A percentile compares a stretch with the other conserved stretches of the same genome.
Conservation (phyloP, 2,329 filamentous ascomycete genomes). For the Aspergillus fumigatiaffinis region DNA sequence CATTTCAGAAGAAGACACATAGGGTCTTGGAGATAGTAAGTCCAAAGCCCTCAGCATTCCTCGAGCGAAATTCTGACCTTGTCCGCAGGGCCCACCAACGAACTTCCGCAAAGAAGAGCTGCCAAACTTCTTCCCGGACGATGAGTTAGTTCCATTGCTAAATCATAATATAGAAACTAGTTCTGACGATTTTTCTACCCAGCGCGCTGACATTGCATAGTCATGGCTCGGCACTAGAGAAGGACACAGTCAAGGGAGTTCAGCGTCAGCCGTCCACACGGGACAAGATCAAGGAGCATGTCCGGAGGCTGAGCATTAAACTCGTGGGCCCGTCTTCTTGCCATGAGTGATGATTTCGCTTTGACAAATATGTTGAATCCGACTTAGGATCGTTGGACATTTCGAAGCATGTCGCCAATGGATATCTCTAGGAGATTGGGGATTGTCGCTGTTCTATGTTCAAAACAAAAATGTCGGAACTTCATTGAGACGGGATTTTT, state of each 20-base stretch:
- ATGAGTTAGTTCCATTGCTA: constrained; percentile 30
- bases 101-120: constrained; percentile 43
- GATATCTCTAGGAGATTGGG: not conserved
- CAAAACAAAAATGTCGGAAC: constrained; percentile 43
- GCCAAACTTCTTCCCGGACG: constrained; percentile 36
- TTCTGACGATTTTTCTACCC: constrained; percentile 25
- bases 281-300: constrained; percentile 26
- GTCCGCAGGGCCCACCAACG: constrained; percentile 36
- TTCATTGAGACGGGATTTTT: constrained; percentile 39
- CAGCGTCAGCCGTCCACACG: constrained; percentile 25
- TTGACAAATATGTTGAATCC: not conserved
- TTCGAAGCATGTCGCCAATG: constrained; percentile 2
- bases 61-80: constrained; percentile 6
- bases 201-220: constrained; percentile 35
- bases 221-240: constrained; percentile 25
- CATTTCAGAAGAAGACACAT: constrained; percentile 27
- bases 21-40: constrained; percentile 36
- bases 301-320: constrained; percentile 28
- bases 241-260: constrained; percentile 23
- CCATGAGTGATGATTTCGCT: constrained; percentile 3
- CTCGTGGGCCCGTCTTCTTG: constrained; percentile 17
- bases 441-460: constrained; percentile 7
- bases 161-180: constrained; percentile 6
- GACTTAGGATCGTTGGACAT: not conserved
- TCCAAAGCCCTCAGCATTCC: not conserved